phyloP scores from a whole-genome alignment of 768 basidiomycete genomes.

The Porpolomopsis calyptriformis region DNA sequence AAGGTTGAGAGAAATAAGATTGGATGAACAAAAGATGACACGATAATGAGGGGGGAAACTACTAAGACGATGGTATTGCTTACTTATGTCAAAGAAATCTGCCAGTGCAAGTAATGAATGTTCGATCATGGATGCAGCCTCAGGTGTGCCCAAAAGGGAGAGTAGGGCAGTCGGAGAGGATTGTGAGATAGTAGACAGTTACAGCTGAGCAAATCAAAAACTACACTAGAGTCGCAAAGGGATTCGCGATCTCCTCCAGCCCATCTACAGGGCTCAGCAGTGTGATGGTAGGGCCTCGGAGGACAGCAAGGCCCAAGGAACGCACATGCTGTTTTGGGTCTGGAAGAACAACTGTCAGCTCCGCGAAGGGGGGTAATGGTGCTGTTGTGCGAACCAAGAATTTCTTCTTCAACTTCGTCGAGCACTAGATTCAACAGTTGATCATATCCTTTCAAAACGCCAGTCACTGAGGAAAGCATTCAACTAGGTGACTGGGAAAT shows the following conservation, averaged over 20 bases:
- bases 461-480: slow-evolving; percentile 51
- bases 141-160: no score
- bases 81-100: no score
- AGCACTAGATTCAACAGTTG: slow-evolving; percentile 94
- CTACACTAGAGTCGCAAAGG: no score
- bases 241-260: slow-evolving; percentile 88
- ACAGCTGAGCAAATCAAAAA: no score
- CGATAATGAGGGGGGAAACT: no score
- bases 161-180: no score
- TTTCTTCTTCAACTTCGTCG: slow-evolving; percentile 85
- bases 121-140: no score
- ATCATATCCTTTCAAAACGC: slow-evolving; percentile 91
- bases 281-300: slow-evolving; percentile 90
- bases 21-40: no score
- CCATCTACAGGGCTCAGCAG: slow-evolving; percentile 92
- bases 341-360: slow-evolving; percentile 17
- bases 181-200: no score
- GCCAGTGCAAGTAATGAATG: no score
- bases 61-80: no score
- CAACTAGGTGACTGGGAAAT: background rate
- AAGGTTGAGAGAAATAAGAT: no score
- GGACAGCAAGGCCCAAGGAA: slow-evolving; percentile 73
- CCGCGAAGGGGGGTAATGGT: slow-evolving; percentile 1
- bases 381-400: slow-evolving; percentile 43
- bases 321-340: slow-evolving; percentile 58